A percentile compares a stretch with the other conserved stretches of the same genome.
Evolutionary conservation across 2,329 filamentous ascomycete genomes (phyloP).

Genomic region (Penicillium capsulatum): DNA sequence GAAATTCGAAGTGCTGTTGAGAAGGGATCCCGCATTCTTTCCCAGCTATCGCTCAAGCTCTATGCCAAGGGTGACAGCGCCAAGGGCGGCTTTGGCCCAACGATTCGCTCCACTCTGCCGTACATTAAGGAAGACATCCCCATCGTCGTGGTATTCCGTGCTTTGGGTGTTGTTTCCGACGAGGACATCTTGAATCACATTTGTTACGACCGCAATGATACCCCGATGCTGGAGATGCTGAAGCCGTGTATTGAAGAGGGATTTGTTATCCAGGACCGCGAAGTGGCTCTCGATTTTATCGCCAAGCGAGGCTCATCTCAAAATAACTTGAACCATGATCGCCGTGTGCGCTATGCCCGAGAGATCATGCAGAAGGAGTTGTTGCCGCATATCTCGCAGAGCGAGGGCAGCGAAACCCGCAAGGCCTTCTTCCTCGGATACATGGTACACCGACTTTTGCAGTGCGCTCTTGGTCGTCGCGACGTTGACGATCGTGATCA

Average conservation of each 20-base stretch:
- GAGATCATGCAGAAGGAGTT: constrained; percentile 97
- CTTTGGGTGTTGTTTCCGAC: constrained; percentile 91
- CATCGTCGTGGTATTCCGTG: constrained; percentile 92
- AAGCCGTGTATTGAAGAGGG: constrained; percentile 97
- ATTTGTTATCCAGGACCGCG: constrained; percentile 91
- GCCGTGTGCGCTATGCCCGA: constrained; percentile 85
- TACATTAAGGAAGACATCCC: constrained; percentile 93
- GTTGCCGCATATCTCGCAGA: constrained; percentile 92
- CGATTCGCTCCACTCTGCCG: constrained; percentile 83
- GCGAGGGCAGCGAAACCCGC: constrained; percentile 86
- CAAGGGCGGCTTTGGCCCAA: constrained; percentile 78
- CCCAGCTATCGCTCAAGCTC: constrained; percentile 84
- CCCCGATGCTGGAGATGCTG: constrained; percentile 94
- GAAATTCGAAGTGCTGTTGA: constrained; percentile 96
- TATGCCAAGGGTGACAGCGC: constrained; percentile 76
- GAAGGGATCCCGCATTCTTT: constrained; percentile 91
- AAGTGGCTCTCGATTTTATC: constrained; percentile 91
- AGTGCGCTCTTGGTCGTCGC: constrained; percentile 85
- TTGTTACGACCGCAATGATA: constrained; percentile 91
- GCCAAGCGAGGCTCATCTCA: constrained; percentile 80
- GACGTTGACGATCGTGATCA: constrained; percentile 98
- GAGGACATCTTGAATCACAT: constrained; percentile 98
- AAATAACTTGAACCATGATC: constrained; percentile 68
- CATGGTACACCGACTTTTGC: constrained; percentile 94
- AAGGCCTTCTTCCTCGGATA: constrained; percentile 99